phyloP scores from a whole-genome alignment of 257 asterid species.

The Cynanchum wilfordii region DNA sequence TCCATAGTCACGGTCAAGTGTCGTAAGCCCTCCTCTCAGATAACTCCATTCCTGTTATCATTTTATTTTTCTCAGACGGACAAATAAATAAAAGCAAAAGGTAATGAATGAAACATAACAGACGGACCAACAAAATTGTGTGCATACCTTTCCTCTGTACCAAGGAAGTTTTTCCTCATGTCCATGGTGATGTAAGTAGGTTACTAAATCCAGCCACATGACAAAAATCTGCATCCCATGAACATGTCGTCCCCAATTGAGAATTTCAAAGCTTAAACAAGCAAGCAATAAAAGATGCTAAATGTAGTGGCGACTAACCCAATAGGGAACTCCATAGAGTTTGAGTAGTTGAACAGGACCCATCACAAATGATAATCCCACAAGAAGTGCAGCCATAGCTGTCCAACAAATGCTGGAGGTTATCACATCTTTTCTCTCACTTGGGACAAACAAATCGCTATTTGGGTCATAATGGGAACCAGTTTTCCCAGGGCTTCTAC shows the following conservation, averaged over 20 bases:
- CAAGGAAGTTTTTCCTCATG: conserved; percentile 48
- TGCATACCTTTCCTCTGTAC: conserved; percentile 44
- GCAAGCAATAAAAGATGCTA: background rate
- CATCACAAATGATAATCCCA: conserved; percentile 61
- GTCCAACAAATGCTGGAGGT: conserved; percentile 88
- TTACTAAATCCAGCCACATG: conserved; percentile 44
- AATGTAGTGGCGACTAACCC: conserved; percentile 40
- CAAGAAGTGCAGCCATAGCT: conserved; percentile 75
- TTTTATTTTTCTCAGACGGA: no score
- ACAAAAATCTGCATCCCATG: conserved; percentile 32
- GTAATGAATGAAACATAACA: no score
- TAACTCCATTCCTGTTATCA: conserved; percentile 93
- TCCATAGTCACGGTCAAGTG: conserved; percentile 82
- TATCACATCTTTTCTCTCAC: conserved; percentile 70
- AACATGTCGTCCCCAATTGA: no score
- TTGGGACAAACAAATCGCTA: conserved; percentile 79
- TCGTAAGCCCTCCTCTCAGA: conserved; percentile 83
- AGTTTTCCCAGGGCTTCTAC: conserved; percentile 83
- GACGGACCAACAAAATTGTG: background rate
- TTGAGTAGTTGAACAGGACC: conserved; percentile 77
- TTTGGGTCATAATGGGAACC: conserved; percentile 89
- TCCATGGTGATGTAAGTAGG: conserved; percentile 50
- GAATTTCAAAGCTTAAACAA: background rate
- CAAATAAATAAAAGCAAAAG: no score
- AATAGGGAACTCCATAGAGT: conserved; percentile 83